Base-by-base conservation (phyloP, 1,284 basidiomycete species). In the Ceratobasidium sp. region DNA sequence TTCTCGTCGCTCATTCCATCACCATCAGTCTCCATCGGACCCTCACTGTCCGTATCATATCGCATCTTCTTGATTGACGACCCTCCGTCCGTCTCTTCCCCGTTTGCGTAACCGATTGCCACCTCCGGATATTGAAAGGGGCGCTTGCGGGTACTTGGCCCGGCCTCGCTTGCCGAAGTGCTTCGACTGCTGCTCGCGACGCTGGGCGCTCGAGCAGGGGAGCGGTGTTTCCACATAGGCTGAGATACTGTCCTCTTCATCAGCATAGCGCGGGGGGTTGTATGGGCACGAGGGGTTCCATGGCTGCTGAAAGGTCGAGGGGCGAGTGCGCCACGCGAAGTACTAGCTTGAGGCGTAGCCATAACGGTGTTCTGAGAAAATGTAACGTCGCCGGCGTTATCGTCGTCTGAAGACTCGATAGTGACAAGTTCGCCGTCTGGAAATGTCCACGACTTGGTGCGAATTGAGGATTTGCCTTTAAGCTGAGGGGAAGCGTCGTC, bases 361-460 rank as follows among this genome's bases (percentile, higher is more conserved):
- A 66, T 33, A n/a, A 66, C 46, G 13, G 56, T 40, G 3, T 58
- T 23, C 12, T 49, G 66, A 26, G 39, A 56, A 39, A 61, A 46
- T 26, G 71, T 61, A 5, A 33, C 33, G 51, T 66, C 49, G 20
- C 58, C 44, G 3, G 33, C 23, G 72, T 60, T 40, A 1, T 49
- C 60, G 9, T 75, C 72, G 46, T 75, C 72, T 40, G 44, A 42
- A 3, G 72, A 75, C 28, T 66, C 60, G 18, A 76, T 76, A 20
- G 51, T 61, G 39, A 76, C 56, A 18, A 76, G 49, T 26, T 76
- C 73, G 26, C 63, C 63, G 73, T 76, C 73, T 7, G 73, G 63
- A 23, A 66, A 76, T 23, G 61, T 55, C 28, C 28, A 76, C 33
- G 49, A 28, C 5, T 33, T 13, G 4, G 46, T 28, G 2, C 26